phyloP scores from a whole-genome alignment of 2,329 filamentous ascomycete genomes.

The Diaporthe humulicola region DNA sequence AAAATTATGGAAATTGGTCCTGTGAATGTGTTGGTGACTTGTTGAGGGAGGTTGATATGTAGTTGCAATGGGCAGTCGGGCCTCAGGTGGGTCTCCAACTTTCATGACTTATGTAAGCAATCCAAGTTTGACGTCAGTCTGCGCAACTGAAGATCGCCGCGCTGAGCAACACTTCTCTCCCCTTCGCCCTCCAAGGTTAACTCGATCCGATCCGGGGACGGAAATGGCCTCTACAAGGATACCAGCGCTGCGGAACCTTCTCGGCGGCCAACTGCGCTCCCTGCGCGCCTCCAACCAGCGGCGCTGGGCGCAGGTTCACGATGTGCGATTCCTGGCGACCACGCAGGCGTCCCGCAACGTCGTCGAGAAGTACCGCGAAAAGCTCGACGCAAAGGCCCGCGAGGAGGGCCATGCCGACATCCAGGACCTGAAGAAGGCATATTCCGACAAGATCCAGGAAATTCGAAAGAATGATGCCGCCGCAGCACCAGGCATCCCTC shows the following conservation, averaged over 20 bases:
- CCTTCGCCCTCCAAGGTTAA: neutral
- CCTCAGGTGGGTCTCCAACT: neutral
- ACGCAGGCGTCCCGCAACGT: slow-evolving; percentile 77
- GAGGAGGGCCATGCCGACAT: slow-evolving; percentile 78
- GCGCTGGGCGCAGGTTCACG: slow-evolving; percentile 92
- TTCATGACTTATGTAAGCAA: neutral
- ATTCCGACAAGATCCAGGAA: slow-evolving; percentile 84
- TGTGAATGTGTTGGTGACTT: neutral
- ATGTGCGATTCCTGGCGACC: slow-evolving; percentile 90
- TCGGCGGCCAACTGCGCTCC: slow-evolving; percentile 49
- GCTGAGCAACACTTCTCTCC: neutral
- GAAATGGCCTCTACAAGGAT: slow-evolving; percentile 64
- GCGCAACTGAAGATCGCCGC: neutral
- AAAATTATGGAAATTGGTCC: neutral
- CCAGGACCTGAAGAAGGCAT: slow-evolving; percentile 83
- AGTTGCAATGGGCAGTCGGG: neutral
- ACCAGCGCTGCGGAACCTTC: slow-evolving; percentile 62
- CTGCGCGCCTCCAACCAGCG: slow-evolving; percentile 68
- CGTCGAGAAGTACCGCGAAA: slow-evolving; percentile 87
- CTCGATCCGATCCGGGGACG: neutral
- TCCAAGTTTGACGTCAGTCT: slow-evolving; percentile 16
- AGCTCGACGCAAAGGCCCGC: slow-evolving; percentile 82
- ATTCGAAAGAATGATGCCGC: slow-evolving; percentile 77
- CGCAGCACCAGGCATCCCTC: slow-evolving; percentile 54
- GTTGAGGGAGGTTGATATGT: no score